phyloP scores from a whole-genome alignment of 495 filamentous ascomycete species.

The Daldinia childiae region DNA sequence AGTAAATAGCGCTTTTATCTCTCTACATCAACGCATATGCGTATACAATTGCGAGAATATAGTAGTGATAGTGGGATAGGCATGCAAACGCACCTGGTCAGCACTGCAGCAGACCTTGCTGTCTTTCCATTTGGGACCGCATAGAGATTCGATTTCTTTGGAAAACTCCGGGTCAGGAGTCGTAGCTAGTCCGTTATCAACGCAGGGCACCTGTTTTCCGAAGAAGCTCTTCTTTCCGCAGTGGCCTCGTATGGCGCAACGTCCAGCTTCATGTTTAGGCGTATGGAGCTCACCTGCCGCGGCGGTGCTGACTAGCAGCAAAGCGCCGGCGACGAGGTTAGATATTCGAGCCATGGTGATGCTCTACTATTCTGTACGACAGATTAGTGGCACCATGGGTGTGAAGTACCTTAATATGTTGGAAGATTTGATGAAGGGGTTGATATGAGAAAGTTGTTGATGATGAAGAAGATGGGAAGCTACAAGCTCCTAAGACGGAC shows the following conservation, averaged over 20 bases:
- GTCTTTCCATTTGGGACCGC: slow-evolving; percentile 83
- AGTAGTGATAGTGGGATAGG: neutral
- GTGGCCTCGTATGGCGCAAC: slow-evolving; percentile 90
- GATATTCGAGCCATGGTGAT: slow-evolving; percentile 45
- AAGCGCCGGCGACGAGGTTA: slow-evolving; percentile 48
- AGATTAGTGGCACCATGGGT: slow-evolving; percentile 31
- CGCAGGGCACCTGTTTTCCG: slow-evolving; percentile 85
- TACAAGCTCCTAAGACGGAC: neutral
- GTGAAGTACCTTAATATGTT: neutral
- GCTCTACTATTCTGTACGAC: slow-evolving; percentile 29
- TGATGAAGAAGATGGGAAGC: slow-evolving; percentile 4
- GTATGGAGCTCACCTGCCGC: slow-evolving; percentile 53
- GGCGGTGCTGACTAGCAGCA: slow-evolving; percentile 50
- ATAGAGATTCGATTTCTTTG: slow-evolving; percentile 82
- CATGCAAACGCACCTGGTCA: slow-evolving; percentile 70
- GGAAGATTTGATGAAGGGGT: slow-evolving; percentile 7
- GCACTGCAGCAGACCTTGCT: slow-evolving; percentile 84
- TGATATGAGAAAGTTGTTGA: slow-evolving; percentile 15
- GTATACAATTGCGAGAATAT: neutral
- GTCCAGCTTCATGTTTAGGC: slow-evolving; percentile 82
- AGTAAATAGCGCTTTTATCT: slow-evolving; percentile 27
- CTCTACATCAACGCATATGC: neutral
- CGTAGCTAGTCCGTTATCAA: slow-evolving; percentile 87
- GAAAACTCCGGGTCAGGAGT: slow-evolving; percentile 74
- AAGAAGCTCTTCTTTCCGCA: slow-evolving; percentile 92